phyloP scores from a whole-genome alignment of 2,329 filamentous ascomycete genomes.

The Didymella pomorum region DNA sequence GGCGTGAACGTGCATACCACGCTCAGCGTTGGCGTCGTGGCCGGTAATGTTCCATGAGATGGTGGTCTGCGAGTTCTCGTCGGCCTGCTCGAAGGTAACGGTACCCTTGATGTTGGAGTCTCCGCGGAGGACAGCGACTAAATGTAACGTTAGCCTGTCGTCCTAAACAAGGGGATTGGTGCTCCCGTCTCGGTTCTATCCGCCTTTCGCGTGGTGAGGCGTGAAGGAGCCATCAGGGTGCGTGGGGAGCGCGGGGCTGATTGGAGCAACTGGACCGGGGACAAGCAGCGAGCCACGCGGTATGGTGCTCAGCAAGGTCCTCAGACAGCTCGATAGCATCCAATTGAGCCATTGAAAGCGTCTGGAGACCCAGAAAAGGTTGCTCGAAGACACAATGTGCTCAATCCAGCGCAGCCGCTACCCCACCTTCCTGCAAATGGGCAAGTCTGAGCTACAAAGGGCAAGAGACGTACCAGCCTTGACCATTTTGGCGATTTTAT shows the following conservation, averaged over 20 bases:
- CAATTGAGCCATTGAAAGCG: slow-evolving; percentile 31
- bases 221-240: slow-evolving; percentile 43
- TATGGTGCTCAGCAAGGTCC: slow-evolving; percentile 35
- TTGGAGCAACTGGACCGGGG: slow-evolving; percentile 32
- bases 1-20: slow-evolving; percentile 98
- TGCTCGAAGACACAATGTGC: slow-evolving; percentile 59
- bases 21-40: slow-evolving; percentile 93
- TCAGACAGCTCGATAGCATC: slow-evolving; percentile 23
- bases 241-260: slow-evolving; percentile 27
- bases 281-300: slow-evolving; percentile 17
- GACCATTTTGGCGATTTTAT: slow-evolving; percentile 83
- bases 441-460: slow-evolving; percentile 28
- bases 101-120: slow-evolving; percentile 95
- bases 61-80: slow-evolving; percentile 82
- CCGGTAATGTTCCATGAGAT: slow-evolving; percentile 92
- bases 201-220: slow-evolving; percentile 4
- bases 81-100: slow-evolving; percentile 92
- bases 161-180: background rate
- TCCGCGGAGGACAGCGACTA: slow-evolving; percentile 96
- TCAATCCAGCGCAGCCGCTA: slow-evolving; percentile 63
- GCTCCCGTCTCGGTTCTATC: slow-evolving; percentile 14
- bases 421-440: slow-evolving; percentile 46
- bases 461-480: slow-evolving; percentile 80
- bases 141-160: background rate
- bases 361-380: slow-evolving; percentile 20